Evolutionary conservation across 2,329 filamentous ascomycete genomes (phyloP).

Genomic region (Penicillium paneum): DNA sequence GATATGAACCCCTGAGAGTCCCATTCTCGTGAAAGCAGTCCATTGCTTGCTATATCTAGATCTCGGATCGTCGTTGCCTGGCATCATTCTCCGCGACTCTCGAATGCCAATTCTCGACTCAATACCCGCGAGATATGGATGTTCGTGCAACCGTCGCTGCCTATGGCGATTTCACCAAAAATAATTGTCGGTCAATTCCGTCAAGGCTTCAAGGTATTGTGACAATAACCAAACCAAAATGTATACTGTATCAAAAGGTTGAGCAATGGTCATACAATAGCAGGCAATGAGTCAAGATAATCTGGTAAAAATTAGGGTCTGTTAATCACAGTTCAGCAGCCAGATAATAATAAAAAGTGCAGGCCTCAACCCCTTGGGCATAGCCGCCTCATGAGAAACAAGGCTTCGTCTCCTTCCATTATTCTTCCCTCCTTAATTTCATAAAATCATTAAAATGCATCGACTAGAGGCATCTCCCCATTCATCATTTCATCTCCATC

Average conservation of each 20-base stretch:
- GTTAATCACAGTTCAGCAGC: not conserved
- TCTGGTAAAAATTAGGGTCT: not conserved
- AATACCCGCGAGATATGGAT: not conserved
- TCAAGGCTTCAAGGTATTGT: not conserved
- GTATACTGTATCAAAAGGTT: not conserved
- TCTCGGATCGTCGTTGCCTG: not conserved
- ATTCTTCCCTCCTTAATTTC: not conserved
- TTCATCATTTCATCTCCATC: not conserved
- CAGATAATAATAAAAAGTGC: slow-evolving; percentile 1
- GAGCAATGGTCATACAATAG: not conserved
- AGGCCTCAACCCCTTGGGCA: not conserved
- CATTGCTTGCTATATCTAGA: not conserved
- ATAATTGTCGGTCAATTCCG: too few relatives aligned
- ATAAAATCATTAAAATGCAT: not conserved
- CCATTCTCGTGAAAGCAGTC: not conserved
- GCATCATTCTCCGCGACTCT: fast-evolving
- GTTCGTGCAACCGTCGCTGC: not conserved
- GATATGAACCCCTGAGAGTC: fast-evolving
- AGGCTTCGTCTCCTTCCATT: not conserved
- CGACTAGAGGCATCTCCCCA: not conserved
- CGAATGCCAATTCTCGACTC: too few relatives aligned
- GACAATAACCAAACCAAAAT: not conserved
- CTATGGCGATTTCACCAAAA: not conserved
- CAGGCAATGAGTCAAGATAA: not conserved
- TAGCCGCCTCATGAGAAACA: not conserved